These are phyloP conservation scores for Bathelium albidoporum DNA, from an alignment of 495 filamentous ascomycete species.

Conservation along the genomic window DNA sequence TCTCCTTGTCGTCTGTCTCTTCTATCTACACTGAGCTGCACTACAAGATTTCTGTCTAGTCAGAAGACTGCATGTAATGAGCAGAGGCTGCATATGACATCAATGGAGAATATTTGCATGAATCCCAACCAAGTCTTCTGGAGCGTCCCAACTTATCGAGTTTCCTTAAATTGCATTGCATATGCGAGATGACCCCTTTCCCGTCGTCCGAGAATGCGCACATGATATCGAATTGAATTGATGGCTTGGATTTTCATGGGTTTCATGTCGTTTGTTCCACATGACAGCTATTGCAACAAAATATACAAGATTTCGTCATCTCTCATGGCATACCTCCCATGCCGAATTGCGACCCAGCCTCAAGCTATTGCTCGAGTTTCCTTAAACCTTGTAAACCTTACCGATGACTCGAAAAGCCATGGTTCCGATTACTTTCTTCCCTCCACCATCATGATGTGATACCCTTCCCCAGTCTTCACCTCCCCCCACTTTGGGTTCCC, in stretches of 20 bases:
- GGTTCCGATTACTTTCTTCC: slow-evolving; percentile 6
- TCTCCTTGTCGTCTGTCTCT: neutral
- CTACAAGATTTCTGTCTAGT: neutral
- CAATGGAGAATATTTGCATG: neutral
- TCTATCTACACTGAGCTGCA: neutral
- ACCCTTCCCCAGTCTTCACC: slow-evolving; percentile 77
- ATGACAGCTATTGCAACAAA: too few species aligned
- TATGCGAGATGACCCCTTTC: too few species aligned
- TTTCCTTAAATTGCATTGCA: neutral
- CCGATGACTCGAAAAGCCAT: neutral
- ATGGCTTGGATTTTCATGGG: too few species aligned
- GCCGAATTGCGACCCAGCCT: too few species aligned
- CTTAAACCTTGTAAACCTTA: neutral
- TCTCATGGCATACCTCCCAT: too few species aligned
- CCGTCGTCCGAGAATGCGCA: too few species aligned
- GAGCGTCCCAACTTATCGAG: neutral
- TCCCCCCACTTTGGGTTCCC: slow-evolving; percentile 64
- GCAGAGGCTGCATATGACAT: neutral
- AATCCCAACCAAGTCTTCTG: neutral
- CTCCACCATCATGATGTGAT: slow-evolving; percentile 42
- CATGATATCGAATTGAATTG: too few species aligned
- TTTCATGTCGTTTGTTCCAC: too few species aligned
- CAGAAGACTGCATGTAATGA: neutral
- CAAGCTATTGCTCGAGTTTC: neutral
- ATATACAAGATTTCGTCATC: too few species aligned